A percentile compares a stretch with the other conserved stretches of the same genome.
Conservation (phyloP, 495 filamentous ascomycete species). For the Xylaria curta region DNA sequence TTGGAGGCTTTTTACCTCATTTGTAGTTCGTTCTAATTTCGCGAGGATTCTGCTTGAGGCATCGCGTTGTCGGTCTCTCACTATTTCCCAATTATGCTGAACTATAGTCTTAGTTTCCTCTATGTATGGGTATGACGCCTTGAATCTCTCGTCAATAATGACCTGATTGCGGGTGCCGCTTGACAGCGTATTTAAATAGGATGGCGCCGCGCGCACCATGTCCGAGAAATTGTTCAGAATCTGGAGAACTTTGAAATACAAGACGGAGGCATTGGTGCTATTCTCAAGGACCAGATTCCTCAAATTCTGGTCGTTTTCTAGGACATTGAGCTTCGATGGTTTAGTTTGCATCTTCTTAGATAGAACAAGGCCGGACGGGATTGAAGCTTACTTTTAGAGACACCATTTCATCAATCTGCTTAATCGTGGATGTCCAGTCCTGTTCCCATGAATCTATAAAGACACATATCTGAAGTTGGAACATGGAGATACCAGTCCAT, state of each 20-base stretch:
- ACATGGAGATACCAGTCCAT: slow-evolving; percentile 6
- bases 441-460: slow-evolving; percentile 16
- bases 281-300: neutral
- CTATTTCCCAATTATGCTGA: neutral
- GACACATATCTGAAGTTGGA: neutral
- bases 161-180: neutral
- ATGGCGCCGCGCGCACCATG: neutral
- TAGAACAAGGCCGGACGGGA: neutral
- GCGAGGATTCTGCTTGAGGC: neutral
- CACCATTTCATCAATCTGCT: neutral
- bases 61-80: slow-evolving; percentile 1
- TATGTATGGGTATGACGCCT: neutral
- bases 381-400: neutral
- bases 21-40: slow-evolving; percentile 4
- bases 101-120: neutral
- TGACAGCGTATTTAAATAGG: neutral
- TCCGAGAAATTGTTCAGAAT: slow-evolving; percentile 2
- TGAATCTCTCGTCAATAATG: neutral
- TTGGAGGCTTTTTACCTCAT: slow-evolving; percentile 8
- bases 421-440: slow-evolving; percentile 1
- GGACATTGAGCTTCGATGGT: neutral
- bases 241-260: slow-evolving; percentile 2
- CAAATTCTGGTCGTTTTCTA: neutral
- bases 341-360: neutral
- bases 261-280: neutral